Base-by-base conservation (phyloP, 2,329 filamentous ascomycete genomes). In the Parasarocladium wereldwijsianum region DNA sequence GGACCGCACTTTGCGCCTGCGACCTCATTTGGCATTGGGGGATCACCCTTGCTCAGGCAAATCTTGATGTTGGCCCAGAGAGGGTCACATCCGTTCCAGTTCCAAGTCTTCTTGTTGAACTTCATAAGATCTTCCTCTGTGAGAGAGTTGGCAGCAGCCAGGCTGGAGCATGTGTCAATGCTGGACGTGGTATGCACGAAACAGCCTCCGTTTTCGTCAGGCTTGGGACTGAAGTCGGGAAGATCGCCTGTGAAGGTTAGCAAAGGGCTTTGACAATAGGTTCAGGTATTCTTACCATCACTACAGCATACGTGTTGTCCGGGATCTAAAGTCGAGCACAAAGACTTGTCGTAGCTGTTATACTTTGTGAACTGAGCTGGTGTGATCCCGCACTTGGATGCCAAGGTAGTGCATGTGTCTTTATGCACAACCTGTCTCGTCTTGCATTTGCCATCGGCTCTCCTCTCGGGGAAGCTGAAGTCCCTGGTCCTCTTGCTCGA, bases 1-100 rank as follows among this genome's bases (percentile, higher is more conserved):
- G 64, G 64, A 1, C 65, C 64, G 39, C 64, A 54, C 4, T 41
- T 32, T 5, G 47, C 45, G 22, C 44, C 41, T 9, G 35, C 14
- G 7, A 42, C 20, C 2, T 37, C 13, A 4, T 39, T 35, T 1
- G 47, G 47, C 39, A 46, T 40, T 0, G 51, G 49, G 2, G 51
- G 43, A 1, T 31, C 28, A 1, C 51, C 49, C 0, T 32, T 36
- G 38, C 46, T 49, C 5, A 55, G 33, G 20, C 51, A 52, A 2
- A 53, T 47, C 6, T 34, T 32, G 4, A 33, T 32, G n/a, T 36
- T 36, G 1, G 34, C 7, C 12, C 31, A 37, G 10, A 52, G 36
- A 4, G 26, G 19, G 10, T 37, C 33, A 23, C 54, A 58, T 10
- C 51, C 52, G 6, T 32, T 39, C 44, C 51, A 58, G 1, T 47